Base-by-base conservation (phyloP, 2,329 filamentous ascomycete species). In the Fusarium newnesense region DNA sequence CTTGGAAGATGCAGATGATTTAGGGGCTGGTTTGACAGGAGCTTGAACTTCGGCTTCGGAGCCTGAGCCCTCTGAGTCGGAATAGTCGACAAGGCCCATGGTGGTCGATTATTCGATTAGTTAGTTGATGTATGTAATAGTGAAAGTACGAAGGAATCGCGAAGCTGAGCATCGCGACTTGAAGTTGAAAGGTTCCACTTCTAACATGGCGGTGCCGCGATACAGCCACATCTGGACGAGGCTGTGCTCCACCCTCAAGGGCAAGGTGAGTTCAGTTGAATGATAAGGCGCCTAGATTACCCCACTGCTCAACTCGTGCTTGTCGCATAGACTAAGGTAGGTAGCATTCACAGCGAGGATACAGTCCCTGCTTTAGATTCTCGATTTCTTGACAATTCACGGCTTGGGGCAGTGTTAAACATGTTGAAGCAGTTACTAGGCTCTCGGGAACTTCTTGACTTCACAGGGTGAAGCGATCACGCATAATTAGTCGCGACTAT, bases 1-100 rank as follows among this genome's bases (percentile, higher is more conserved):
- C 81, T 94, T 89, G 28, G 84, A 79, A 34, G 84, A 79, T 32
- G 82, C 77, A 28, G 70, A 79, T 44, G 73, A 69, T 73, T 76
- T 85, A 81, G 28, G 79, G 61, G 50, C 73, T 12, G 78, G 77
- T 64, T 79, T 77, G 53, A 64, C 37, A 11, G 77, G 75, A 24
- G 77, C 66, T 64, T 81, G 76, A 26, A 76, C 69, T 64, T 82
- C 81, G 42, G 82, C 67, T 61, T 93, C 92, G 21, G 86, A 86
- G 61, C 93, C 92, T 18, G 92, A 94, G 52, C 91, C 95, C 78
- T 95, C 94, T 5, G 94, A 96, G 80, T 95, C 94, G 8, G 94
- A 95, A 78, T 97, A 97, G 70, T 92, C 91, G 74, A 96, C 94
- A 36, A 97, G 86, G 19, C 89, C 91, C 93, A 96, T 96, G 43